phyloP scores from a whole-genome alignment of 78 protist species.

The Protostelium mycophagum region DNA sequence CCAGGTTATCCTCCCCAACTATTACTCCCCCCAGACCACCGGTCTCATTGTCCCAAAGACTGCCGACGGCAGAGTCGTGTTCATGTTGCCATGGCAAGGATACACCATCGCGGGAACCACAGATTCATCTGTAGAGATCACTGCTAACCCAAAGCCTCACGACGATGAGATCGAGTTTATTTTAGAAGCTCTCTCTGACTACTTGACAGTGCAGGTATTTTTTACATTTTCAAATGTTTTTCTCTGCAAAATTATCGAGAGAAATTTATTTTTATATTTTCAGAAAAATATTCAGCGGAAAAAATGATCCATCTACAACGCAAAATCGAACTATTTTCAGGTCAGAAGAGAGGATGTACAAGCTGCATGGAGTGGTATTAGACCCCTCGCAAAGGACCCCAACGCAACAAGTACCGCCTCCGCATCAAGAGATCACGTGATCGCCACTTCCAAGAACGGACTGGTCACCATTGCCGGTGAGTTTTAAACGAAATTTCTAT shows the following conservation, averaged over 20 bases:
- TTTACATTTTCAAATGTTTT: not conserved
- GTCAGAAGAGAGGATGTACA: slow-evolving; percentile 37
- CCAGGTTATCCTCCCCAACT: slow-evolving; percentile 66
- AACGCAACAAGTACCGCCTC: slow-evolving; percentile 46
- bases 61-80: slow-evolving; percentile 90
- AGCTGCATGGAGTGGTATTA: slow-evolving; percentile 79
- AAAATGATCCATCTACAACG: slow-evolving; percentile 3
- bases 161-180: slow-evolving; percentile 60
- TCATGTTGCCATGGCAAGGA: slow-evolving; percentile 87
- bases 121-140: slow-evolving; percentile 56
- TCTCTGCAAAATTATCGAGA: not conserved
- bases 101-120: slow-evolving; percentile 89
- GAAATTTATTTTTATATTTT: slow-evolving; percentile 1
- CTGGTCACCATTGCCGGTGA: slow-evolving; percentile 88
- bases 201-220: not conserved
- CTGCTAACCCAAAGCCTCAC: slow-evolving; percentile 51
- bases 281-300: slow-evolving; percentile 6
- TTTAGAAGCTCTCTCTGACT: not conserved
- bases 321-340: not conserved
- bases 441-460: slow-evolving; percentile 35
- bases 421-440: slow-evolving; percentile 67
- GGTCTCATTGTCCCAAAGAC: slow-evolving; percentile 80
- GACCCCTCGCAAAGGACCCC: slow-evolving; percentile 72
- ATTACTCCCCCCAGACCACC: slow-evolving; percentile 26
- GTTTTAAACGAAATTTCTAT: no score